Conservation (phyloP, 1,139 yeast genomes). For the Candida gigantensis region DNA sequence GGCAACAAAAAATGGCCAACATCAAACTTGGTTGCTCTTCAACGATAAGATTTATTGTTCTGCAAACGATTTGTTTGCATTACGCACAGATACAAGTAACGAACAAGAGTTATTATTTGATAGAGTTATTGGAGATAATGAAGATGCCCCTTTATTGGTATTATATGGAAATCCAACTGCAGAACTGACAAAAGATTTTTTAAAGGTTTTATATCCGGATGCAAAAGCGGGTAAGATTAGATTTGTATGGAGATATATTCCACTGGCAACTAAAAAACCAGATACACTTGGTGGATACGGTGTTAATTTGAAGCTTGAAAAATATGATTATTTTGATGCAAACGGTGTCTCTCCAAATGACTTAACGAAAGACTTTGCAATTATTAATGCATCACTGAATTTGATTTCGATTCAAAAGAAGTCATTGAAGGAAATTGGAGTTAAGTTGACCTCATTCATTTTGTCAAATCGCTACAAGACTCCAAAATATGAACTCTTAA, state of each 20-base stretch:
- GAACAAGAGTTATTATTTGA: constrained; percentile 48
- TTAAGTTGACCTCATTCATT: constrained; percentile 48
- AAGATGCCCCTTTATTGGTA: constrained; percentile 40
- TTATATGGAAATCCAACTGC: constrained; percentile 57
- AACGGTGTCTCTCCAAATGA: constrained; percentile 10
- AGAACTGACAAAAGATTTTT: constrained; percentile 53
- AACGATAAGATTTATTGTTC: constrained; percentile 62
- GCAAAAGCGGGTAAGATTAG: constrained; percentile 67
- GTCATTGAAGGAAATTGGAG: constrained; percentile 40
- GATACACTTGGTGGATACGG: constrained; percentile 66
- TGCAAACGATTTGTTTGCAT: constrained; percentile 67
- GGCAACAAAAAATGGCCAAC: constrained; percentile 21
- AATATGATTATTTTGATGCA: constrained; percentile 62
- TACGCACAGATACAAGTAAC: constrained; percentile 24
- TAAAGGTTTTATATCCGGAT: constrained; percentile 58
- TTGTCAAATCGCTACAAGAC: constrained; percentile 28
- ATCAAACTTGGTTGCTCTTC: constrained; percentile 53
- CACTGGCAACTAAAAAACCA: constrained; percentile 20
- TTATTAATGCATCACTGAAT: constrained; percentile 17
- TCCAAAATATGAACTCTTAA: constrained; percentile 34
- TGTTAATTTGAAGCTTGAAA: constrained; percentile 58
- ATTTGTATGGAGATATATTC: constrained; percentile 74
- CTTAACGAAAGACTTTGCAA: constrained; percentile 13
- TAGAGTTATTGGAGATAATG: constrained; percentile 53
- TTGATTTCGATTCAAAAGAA: constrained; percentile 28